These are phyloP conservation scores for Fusarium siculi DNA, from an alignment of 2,329 filamentous ascomycete species.

Conservation along the genomic window DNA sequence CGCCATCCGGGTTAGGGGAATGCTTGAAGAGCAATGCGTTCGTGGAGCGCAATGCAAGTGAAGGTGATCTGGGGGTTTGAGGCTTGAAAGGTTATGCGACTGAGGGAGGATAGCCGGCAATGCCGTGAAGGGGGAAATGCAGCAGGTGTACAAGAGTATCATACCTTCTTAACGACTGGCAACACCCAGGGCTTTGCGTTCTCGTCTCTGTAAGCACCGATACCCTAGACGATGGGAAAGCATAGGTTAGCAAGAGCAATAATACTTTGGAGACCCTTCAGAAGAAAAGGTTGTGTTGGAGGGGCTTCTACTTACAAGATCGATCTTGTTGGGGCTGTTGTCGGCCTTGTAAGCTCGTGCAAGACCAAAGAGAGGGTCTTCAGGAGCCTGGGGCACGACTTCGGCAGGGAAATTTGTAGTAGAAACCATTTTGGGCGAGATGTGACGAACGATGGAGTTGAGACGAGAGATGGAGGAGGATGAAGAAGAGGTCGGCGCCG, in stretches of 20 bases:
- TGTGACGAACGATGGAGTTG: constrained; percentile 74
- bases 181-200: constrained; percentile 97
- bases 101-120: not conserved
- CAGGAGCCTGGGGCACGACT: constrained; percentile 87
- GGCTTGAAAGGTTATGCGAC: constrained; percentile 14
- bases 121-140: constrained; percentile 10
- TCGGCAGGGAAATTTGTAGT: constrained; percentile 74
- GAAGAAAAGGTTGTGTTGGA: not conserved
- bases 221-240: constrained; percentile 57
- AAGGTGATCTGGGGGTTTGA: constrained; percentile 6
- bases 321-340: constrained; percentile 81
- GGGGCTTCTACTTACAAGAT: constrained; percentile 73
- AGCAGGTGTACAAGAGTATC: constrained; percentile 12
- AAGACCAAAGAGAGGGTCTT: constrained; percentile 94
- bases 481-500: constrained; percentile 50
- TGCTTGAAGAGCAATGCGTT: constrained; percentile 11
- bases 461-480: constrained; percentile 64
- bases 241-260: constrained; percentile 18
- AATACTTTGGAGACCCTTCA: not conserved
- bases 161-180: constrained; percentile 94
- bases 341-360: constrained; percentile 90
- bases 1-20: not conserved
- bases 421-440: constrained; percentile 66
- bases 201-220: constrained; percentile 95
- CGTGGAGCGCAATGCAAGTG: constrained; percentile 7